Conservation (phyloP, 139 green algal genomes). For the Closterium sp. region DNA sequence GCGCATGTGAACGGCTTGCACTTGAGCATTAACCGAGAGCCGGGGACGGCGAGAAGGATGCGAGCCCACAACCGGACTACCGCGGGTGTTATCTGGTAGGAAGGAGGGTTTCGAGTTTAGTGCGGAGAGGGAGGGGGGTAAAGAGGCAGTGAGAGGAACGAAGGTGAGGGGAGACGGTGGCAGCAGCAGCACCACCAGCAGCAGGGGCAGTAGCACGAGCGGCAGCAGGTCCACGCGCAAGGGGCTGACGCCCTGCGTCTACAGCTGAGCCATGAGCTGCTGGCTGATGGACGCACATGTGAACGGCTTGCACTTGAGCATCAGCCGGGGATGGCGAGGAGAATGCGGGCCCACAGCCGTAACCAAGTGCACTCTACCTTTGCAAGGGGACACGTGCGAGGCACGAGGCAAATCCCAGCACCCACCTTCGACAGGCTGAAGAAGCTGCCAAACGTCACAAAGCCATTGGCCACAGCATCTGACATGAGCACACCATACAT, state of each 20-base stretch:
- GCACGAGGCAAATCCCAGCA: no score
- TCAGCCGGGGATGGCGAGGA: conserved; percentile 58
- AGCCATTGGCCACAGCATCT: conserved; percentile 72
- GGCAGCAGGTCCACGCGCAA: conserved; percentile 86
- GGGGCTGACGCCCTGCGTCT: conserved; percentile 61
- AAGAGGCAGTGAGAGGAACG: no score
- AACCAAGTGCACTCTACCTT: no score
- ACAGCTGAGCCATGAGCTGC: conserved; percentile 38
- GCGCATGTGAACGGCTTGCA: conserved; percentile 93
- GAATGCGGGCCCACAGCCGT: conserved; percentile 73
- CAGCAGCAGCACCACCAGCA: no score
- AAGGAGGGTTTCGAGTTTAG: no score
- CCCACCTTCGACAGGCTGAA: no score
- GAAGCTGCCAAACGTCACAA: conserved; percentile 96
- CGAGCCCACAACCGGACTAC: conserved; percentile 77
- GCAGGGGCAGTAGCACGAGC: conserved; percentile 62
- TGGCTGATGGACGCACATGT: conserved; percentile 67
- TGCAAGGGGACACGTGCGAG: no score
- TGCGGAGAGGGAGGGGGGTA: no score
- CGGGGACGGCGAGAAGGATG: conserved; percentile 63
- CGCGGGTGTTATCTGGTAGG: conserved; percentile 48
- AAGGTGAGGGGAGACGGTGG: no score
- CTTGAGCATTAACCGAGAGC: conserved; percentile 87
- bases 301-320: conserved; percentile 98
- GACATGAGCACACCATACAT: no score